Conservation (phyloP, 163 green algal species). For the Chlorella variabilis region DNA sequence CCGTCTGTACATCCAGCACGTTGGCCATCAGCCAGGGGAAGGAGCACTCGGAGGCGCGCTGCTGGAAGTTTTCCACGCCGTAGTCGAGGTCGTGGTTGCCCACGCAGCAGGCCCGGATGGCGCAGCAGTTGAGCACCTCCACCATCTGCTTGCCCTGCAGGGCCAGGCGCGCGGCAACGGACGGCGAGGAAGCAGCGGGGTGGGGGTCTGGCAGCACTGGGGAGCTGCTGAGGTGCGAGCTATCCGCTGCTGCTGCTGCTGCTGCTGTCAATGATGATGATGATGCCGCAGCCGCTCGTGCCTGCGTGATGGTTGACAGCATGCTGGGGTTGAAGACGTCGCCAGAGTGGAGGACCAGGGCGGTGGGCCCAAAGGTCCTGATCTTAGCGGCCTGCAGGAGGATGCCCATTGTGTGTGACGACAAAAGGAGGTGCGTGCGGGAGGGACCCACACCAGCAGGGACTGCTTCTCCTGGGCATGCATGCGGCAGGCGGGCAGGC, state of each 20-base stretch:
- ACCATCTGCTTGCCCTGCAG: slow-evolving; percentile 72
- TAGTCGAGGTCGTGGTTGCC: slow-evolving; percentile 80
- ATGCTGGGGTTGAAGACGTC: slow-evolving; percentile 73
- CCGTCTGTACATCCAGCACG: slow-evolving; percentile 64
- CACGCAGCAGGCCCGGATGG: slow-evolving; percentile 60
- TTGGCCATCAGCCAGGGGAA: slow-evolving; percentile 86
- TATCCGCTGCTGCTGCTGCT: not conserved
- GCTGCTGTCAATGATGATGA: not conserved
- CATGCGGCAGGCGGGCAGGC: not conserved
- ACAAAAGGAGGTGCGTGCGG: too few relatives aligned
- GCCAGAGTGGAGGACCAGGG: slow-evolving; percentile 76
- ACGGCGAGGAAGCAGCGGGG: not conserved
- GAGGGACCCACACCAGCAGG: too few relatives aligned
- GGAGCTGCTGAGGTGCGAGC: too few relatives aligned
- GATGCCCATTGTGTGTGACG: too few relatives aligned
- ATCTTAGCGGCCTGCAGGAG: slow-evolving; percentile 10
- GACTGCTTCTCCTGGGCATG: too few relatives aligned
- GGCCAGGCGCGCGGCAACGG: not conserved
- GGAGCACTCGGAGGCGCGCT: slow-evolving; percentile 45
- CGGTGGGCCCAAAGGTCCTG: slow-evolving; percentile 16
- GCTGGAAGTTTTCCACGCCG: slow-evolving; percentile 7
- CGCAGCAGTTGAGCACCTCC: slow-evolving; percentile 65
- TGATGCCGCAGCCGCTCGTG: not conserved
- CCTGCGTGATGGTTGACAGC: slow-evolving; percentile 68
- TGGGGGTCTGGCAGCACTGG: too few relatives aligned